A percentile compares a stretch with the other conserved stretches of the same genome.
These are phyloP conservation scores for Botryotinia convoluta DNA, from an alignment of 2,329 filamentous ascomycete species.

Conservation along the genomic window DNA sequence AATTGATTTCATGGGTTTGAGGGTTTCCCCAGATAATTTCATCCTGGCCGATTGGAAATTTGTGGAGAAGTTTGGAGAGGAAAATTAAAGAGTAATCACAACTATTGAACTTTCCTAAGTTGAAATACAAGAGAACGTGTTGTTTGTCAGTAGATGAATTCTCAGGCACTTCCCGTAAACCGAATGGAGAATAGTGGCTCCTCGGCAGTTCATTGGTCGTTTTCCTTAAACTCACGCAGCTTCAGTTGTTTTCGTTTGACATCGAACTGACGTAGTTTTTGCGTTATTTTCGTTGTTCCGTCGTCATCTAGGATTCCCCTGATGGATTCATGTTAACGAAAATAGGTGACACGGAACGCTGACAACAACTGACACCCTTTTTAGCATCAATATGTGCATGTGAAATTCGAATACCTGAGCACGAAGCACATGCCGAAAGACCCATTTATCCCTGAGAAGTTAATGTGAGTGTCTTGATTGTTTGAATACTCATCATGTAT, in stretches of 20 bases:
- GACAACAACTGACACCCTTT: slow-evolving; percentile 5
- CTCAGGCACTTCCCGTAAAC: neutral
- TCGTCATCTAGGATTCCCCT: neutral
- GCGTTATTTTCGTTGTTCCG: neutral
- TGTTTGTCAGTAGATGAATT: neutral
- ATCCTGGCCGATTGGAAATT: neutral
- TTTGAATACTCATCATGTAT: slow-evolving; percentile 1
- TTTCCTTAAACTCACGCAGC: neutral
- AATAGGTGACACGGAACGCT: neutral
- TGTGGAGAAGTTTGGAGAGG: slow-evolving; percentile 10
- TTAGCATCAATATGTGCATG: neutral
- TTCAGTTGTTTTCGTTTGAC: neutral
- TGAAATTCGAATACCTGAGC: neutral
- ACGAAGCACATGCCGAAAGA: neutral
- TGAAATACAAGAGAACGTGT: neutral
- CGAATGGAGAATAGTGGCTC: neutral
- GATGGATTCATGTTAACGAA: slow-evolving; percentile 1
- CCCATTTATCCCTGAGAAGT: neutral
- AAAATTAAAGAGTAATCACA: neutral
- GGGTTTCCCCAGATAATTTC: neutral
- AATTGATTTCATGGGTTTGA: neutral
- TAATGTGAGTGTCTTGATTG: neutral
- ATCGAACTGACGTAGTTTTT: neutral
- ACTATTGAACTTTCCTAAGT: neutral
- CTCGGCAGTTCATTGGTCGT: neutral